Percentiles rank a stretch among this genome's conserved stretches.
phyloP scores from a whole-genome alignment of 163 green algal genomes.

The Scenedesmus sp. region DNA sequence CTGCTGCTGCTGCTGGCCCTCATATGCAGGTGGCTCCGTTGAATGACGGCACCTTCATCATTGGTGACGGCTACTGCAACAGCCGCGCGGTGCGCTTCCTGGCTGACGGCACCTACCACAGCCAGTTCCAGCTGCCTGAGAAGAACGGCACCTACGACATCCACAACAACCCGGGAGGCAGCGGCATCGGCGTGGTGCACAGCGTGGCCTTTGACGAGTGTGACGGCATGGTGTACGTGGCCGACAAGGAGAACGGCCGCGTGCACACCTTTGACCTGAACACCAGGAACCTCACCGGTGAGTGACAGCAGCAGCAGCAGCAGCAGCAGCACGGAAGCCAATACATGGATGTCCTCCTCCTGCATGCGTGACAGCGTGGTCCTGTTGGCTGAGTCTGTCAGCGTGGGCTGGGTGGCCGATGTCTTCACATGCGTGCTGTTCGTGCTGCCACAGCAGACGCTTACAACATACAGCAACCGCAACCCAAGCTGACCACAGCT shows the following conservation, averaged over 20 bases:
- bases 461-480: background rate
- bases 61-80: conserved; percentile 95
- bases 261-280: conserved; percentile 71
- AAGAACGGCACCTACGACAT: conserved; percentile 19
- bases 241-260: conserved; percentile 70
- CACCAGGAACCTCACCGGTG: conserved; percentile 19
- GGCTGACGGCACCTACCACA: conserved; percentile 58
- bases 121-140: conserved; percentile 44
- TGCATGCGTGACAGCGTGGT: no score
- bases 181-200: conserved; percentile 68
- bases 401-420: background rate
- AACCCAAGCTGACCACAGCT: background rate
- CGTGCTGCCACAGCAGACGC: background rate
- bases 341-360: no score
- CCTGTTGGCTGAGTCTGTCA: no score
- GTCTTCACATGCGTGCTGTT: background rate
- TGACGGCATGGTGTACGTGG: conserved; percentile 70
- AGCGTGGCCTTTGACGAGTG: conserved; percentile 87
- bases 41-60: conserved; percentile 78
- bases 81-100: conserved; percentile 75
- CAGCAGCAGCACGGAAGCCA: background rate
- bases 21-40: conserved; percentile 70
- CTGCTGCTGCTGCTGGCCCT: background rate
- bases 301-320: background rate
- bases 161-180: background rate